Base-by-base conservation (phyloP, 2,329 filamentous ascomycete species). In the Arthrobotrys sphaeroides region DNA sequence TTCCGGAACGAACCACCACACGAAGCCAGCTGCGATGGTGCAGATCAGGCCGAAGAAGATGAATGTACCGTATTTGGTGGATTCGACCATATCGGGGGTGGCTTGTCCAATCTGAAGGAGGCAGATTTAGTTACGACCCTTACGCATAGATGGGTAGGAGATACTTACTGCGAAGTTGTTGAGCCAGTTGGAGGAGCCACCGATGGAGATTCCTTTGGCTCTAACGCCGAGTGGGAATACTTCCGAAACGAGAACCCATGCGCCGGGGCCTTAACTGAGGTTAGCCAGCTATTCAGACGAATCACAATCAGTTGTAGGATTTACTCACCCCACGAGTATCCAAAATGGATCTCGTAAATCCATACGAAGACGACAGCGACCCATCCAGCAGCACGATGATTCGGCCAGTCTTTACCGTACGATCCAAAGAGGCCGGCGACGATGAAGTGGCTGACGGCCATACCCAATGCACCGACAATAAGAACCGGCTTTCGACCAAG, bases 181-280 rank as follows among this genome's bases (percentile, higher is more conserved):
- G 1, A 89, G 81, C 85, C 90, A 91, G 81, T 89, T 90, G 4
- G 85, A 86, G 72, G 85, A 87, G 0, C 88, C 90, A 0, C 87
- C 88, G 1, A 90, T 82, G 0, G 88, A 88, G 0, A 90, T 88
- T 33, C 90, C 90, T 80, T 90, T 91, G 1, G 89, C 88, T 5
- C 89, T 84, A 0, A 87, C 82, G 0, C 84, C 85, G 0, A 85
- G 86, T 0, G 88, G 88, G 45, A 90, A 90, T n/a, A 92, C 88
- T 75, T 92, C 88, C 28, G 85, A 0, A 82, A 81, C 80, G 77
- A 77, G 6, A 28, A 47, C 57, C 55, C 67, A 26, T 6, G 6
- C 38, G 2, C 22, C 43, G 3, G 10, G 24, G 5, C 18, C 3
- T 26, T 16, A 0, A 16, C n/a, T 3, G 12, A 4, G 4, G 9